Evolutionary conservation across 352 stramenopile species (phyloP).

Genomic region (Thalassiosira gravida): DNA sequence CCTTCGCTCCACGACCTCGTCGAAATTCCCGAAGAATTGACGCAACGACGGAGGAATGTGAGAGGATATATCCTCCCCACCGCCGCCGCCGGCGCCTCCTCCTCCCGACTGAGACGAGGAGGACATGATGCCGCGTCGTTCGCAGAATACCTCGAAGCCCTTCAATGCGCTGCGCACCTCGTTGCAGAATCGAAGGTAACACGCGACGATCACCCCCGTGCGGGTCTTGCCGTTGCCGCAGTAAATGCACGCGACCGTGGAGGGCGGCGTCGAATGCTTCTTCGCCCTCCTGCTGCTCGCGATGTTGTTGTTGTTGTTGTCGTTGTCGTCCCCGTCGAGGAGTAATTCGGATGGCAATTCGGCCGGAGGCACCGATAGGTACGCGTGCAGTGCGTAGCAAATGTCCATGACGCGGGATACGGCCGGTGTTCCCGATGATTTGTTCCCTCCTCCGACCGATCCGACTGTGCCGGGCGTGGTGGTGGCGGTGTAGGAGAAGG

Average conservation of each 20-base stretch:
- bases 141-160: slow-evolving; percentile 92
- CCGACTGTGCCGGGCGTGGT: background rate
- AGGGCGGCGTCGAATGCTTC: background rate
- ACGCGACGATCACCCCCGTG: slow-evolving; percentile 91
- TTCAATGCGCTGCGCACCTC: slow-evolving; percentile 77
- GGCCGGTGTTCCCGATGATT: slow-evolving; percentile 47
- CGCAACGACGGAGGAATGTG: slow-evolving; percentile 78
- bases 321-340: background rate
- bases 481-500: background rate
- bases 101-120: too few species aligned
- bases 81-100: background rate
- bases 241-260: slow-evolving; percentile 88
- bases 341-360: slow-evolving; percentile 61
- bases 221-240: slow-evolving; percentile 92
- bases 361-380: slow-evolving; percentile 86
- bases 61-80: slow-evolving; percentile 54
- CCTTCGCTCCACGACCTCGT: slow-evolving; percentile 63
- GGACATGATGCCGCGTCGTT: slow-evolving; percentile 50
- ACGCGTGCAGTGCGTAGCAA: slow-evolving; percentile 92
- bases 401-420: slow-evolving; percentile 87
- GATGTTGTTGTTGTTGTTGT: too few species aligned
- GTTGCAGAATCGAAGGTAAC: slow-evolving; percentile 89
- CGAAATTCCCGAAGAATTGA: slow-evolving; percentile 85
- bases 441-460: slow-evolving; percentile 5
- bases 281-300: background rate